These are phyloP conservation scores for Aspergillus sergii DNA, from an alignment of 2,329 filamentous ascomycete genomes.

Conservation along the genomic window DNA sequence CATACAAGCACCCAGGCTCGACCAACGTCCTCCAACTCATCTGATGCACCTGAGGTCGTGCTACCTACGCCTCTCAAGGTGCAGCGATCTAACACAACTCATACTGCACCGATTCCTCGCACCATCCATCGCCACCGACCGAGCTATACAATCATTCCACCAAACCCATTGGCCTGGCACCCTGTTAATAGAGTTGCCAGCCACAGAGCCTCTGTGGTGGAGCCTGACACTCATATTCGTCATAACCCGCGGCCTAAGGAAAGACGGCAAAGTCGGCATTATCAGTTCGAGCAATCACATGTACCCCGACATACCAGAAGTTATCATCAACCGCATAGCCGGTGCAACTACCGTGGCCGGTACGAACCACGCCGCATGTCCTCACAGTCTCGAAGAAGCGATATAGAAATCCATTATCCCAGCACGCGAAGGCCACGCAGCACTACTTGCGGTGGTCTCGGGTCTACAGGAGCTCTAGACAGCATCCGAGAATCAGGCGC, in stretches of 20 bases:
- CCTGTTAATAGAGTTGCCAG: constrained; percentile 12
- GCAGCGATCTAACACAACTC: constrained; percentile 28
- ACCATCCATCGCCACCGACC: constrained; percentile 29
- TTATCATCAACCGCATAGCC: constrained; percentile 28
- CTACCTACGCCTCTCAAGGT: constrained; percentile 28
- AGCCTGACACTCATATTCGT: constrained; percentile 12
- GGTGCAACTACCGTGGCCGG: constrained; percentile 25
- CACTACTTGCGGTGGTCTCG: constrained; percentile 31
- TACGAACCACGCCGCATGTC: constrained; percentile 25
- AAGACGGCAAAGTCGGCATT: constrained; percentile 18
- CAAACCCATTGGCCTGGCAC: constrained; percentile 14
- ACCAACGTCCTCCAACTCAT: constrained; percentile 36
- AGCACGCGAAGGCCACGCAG: constrained; percentile 39
- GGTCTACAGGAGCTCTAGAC: constrained; percentile 25
- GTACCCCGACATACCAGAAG: constrained; percentile 32
- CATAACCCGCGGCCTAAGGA: constrained; percentile 17
- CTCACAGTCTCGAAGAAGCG: constrained; percentile 31
- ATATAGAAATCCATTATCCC: constrained; percentile 37
- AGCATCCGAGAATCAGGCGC: constrained; percentile 34
- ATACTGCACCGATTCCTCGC: constrained; percentile 18
- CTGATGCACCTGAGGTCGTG: constrained; percentile 40
- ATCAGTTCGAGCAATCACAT: constrained; percentile 30
- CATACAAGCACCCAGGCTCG: constrained; percentile 17
- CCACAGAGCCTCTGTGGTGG: constrained; percentile 11
- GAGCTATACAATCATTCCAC: constrained; percentile 24